These are phyloP conservation scores for Paraurostyla sp. DNA, from an alignment of 73 alveolate genomes.

Conservation along the genomic window DNA sequence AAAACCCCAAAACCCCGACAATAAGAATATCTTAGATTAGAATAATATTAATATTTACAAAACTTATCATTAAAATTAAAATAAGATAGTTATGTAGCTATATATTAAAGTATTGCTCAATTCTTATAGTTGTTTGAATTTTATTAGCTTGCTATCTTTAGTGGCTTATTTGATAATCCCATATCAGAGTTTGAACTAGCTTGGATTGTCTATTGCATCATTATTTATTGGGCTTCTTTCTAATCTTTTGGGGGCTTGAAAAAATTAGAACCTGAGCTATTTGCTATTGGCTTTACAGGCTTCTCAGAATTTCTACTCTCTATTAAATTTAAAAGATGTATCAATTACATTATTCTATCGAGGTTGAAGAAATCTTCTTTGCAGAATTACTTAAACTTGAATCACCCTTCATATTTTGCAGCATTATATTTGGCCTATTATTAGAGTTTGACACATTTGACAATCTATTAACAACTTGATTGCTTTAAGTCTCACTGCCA, in stretches of 20 bases:
- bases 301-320: conserved; percentile 30
- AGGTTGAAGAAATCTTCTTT: not conserved
- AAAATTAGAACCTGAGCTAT: not conserved
- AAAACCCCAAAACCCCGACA: too few relatives aligned
- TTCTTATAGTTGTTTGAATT: too few relatives aligned
- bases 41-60: too few relatives aligned
- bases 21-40: too few relatives aligned
- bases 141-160: too few relatives aligned
- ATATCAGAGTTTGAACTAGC: too few relatives aligned
- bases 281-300: not conserved
- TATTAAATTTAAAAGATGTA: not conserved
- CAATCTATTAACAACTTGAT: not conserved
- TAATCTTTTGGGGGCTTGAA: conserved; percentile 35
- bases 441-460: not conserved
- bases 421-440: not conserved
- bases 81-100: too few relatives aligned
- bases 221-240: not conserved
- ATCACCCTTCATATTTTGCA: not conserved
- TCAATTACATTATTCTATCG: not conserved
- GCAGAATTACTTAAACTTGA: not conserved
- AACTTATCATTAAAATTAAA: too few relatives aligned
- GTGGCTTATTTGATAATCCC: too few relatives aligned
- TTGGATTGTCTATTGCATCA: too few relatives aligned
- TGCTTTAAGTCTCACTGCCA: not conserved
- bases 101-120: too few relatives aligned